phyloP scores from a whole-genome alignment of 2,329 filamentous ascomycete species.

The Pseudophaeomoniella oleicola region DNA sequence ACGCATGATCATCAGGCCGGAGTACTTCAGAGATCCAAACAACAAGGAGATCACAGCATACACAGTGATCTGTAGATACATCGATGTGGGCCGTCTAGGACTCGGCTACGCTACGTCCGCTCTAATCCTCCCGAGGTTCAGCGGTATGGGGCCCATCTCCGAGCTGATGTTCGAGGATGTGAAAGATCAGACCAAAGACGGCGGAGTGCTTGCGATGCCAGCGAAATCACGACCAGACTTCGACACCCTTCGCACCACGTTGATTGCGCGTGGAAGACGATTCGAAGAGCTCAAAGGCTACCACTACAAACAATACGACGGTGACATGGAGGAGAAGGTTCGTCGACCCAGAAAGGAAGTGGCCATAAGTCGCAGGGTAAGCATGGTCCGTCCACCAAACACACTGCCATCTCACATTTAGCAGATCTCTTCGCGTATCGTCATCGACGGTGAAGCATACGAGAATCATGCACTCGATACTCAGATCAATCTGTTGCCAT shows the following conservation, averaged over 20 bases:
- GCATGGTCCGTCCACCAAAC: background rate
- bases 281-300: constrained; percentile 5
- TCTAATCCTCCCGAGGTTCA: background rate
- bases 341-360: background rate
- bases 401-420: background rate
- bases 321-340: constrained; percentile 10
- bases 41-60: background rate
- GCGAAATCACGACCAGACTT: constrained; percentile 13
- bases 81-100: background rate
- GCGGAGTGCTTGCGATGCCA: background rate
- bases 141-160: background rate
- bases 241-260: constrained; percentile 19
- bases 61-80: background rate
- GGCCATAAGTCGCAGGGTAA: background rate
- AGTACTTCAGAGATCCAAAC: background rate
- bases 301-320: constrained; percentile 16
- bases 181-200: background rate
- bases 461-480: constrained; percentile 13
- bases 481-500: background rate
- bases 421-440: constrained; percentile 31
- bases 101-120: background rate
- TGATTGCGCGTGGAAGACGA: constrained; percentile 20
- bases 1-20: background rate
- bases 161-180: background rate
- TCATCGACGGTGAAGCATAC: constrained; percentile 37